Conservation (phyloP, 768 basidiomycete species). For the Naematelia aurantialba region DNA sequence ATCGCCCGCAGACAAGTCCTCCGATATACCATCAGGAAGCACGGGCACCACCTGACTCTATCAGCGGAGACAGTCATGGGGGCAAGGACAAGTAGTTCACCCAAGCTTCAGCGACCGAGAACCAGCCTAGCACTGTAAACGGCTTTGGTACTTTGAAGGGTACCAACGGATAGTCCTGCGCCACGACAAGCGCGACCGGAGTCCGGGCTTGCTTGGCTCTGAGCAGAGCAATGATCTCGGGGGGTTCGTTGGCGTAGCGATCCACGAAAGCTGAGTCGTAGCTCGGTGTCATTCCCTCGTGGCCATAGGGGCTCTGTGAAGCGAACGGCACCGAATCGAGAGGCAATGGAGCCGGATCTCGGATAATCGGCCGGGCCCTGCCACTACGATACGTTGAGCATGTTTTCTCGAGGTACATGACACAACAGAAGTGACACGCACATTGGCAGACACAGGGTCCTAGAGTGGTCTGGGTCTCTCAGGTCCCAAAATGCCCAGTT, state of each 20-base stretch:
- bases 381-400: no score
- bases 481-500: conserved; percentile 33
- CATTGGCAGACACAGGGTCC: conserved; percentile 36
- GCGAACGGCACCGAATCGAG: no score
- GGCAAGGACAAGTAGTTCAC: conserved; percentile 12
- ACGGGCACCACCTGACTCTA: conserved; percentile 26
- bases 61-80: not conserved
- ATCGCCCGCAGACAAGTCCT: no score
- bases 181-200: conserved; percentile 39
- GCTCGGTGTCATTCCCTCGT: no score
- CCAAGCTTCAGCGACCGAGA: conserved; percentile 47
- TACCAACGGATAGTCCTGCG: conserved; percentile 36
- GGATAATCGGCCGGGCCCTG: no score
- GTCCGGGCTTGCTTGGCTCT: conserved; percentile 34
- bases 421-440: conserved; percentile 17
- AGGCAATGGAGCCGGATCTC: no score
- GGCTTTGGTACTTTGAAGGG: conserved; percentile 41
- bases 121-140: conserved; percentile 45
- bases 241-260: not conserved
- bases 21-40: not conserved
- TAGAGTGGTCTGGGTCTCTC: conserved; percentile 20
- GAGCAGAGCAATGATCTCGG: conserved; percentile 35
- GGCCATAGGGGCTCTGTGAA: no score
- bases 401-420: no score
- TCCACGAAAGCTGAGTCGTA: no score